These are phyloP conservation scores for Cryptococcus hybrid DNA, from an alignment of 1,284 basidiomycete species.

Conservation along the genomic window DNA sequence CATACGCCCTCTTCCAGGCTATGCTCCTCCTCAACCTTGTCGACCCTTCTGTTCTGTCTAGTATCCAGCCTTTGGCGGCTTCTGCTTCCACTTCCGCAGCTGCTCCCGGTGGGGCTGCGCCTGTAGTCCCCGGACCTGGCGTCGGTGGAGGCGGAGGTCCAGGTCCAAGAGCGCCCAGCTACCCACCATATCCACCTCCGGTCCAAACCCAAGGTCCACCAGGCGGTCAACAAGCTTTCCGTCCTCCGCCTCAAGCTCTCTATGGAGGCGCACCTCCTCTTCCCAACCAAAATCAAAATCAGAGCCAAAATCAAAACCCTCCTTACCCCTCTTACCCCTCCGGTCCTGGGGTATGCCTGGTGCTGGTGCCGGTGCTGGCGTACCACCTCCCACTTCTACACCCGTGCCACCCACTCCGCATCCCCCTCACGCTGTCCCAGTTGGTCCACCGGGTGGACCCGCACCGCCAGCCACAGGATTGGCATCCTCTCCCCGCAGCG, in stretches of 20 bases:
- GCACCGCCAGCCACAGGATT: conserved; percentile 5
- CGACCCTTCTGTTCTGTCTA: conserved; percentile 76
- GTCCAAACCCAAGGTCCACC: neutral
- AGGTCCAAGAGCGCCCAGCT: neutral
- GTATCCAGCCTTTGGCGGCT: conserved; percentile 49
- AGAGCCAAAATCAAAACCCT: neutral
- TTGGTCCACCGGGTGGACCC: conserved; percentile 30
- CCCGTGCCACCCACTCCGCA: neutral
- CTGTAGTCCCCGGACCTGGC: conserved; percentile 8
- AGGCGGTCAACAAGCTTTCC: conserved; percentile 4
- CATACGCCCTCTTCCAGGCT: conserved; percentile 95
- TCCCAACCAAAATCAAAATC: neutral
- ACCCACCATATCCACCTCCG: conserved; percentile 9
- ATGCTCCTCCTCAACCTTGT: conserved; percentile 93
- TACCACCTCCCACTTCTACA: neutral
- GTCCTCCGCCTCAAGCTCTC: conserved; percentile 32
- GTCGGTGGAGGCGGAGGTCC: neutral
- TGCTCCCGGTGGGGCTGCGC: conserved; percentile 25
- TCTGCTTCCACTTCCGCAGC: conserved; percentile 23
- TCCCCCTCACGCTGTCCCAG: conserved; percentile 4
- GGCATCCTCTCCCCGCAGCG: conserved; percentile 31
- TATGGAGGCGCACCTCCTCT: conserved; percentile 16
- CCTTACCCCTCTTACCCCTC: neutral
- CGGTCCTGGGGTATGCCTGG: neutral
- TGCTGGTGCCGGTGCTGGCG: too few relatives aligned